Conservation (phyloP, 192 early-diverging fungal genomes). For the Coemansia sp. region DNA sequence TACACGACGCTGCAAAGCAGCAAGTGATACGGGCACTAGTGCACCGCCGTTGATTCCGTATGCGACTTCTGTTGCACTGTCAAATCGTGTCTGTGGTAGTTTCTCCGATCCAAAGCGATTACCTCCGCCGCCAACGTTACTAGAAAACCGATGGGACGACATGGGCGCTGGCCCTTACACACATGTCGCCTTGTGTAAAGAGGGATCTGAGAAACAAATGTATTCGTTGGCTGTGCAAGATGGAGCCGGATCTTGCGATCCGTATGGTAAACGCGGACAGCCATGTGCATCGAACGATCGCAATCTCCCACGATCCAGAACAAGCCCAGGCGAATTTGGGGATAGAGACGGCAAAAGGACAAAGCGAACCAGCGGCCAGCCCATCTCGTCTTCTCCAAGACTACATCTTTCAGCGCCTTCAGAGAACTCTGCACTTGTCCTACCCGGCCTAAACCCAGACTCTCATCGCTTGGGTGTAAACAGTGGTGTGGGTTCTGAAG, state of each 20-base stretch:
- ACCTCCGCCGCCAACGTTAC: background rate
- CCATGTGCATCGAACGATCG: background rate
- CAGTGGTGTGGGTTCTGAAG: background rate
- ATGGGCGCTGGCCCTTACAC: background rate
- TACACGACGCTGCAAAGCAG: background rate
- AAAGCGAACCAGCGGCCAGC: background rate
- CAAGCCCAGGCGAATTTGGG: background rate
- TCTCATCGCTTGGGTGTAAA: background rate
- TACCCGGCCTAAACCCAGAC: too few species aligned
- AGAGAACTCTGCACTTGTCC: background rate
- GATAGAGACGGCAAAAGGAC: background rate
- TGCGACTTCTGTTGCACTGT: background rate
- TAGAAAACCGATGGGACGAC: background rate
- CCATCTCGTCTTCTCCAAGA: constrained; percentile 1
- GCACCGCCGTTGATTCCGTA: background rate
- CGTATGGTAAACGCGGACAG: background rate
- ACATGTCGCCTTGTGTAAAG: background rate
- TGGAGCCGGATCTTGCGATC: background rate
- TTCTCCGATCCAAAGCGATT: background rate
- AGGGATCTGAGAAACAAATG: background rate
- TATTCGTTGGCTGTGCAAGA: too few species aligned
- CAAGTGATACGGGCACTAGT: background rate
- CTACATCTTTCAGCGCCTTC: background rate
- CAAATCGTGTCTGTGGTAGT: background rate
- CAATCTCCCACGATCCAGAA: background rate